Base-by-base conservation (phyloP, 139 green algal species). In the Haematococcus lacustris region DNA sequence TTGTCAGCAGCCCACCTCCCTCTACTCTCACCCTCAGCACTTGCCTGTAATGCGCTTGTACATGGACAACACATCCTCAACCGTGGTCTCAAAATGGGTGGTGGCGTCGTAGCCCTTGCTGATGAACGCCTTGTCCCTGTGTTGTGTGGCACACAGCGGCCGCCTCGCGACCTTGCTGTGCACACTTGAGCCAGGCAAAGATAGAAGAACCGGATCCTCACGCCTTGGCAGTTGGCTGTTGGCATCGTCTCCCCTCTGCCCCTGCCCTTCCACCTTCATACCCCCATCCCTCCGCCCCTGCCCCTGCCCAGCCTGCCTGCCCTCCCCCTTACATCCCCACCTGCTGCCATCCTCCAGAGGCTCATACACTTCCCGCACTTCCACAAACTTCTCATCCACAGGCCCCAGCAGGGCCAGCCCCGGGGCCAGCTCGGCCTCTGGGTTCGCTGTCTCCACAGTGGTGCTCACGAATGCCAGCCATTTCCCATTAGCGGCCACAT, bases 381-480 rank as follows among this genome's bases (percentile, higher is more conserved):
- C 79, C 3, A 97, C 80, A 85, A 99, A 98, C 85, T 94, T 92
- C 76, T 98, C 91, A 25, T 98, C 92, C 7, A 98, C 79, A 21
- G 81, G 76, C 23, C 96, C 96, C 68, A 99, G 88, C 77, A 99
- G 85, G 25, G 88, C 85, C 65, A 99, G 75, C 7, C 94, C 86
- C 23, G 86, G 72, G 32, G 78, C 77, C 65, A 91, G 80, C 80
- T 91, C 86, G 43, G 83, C 80, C 82, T 94, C 88, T 0, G 76
- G 73, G 64, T 85, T 85, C 17, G 79, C n/a, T 2, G 93, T 97
- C 80, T 98, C 94, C 47, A 98, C 91, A 4, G 85, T 95, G 26
- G 95, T 97, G 75, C 78, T 91, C 70, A 99, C 94, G 83, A 98
- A 98, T 21, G 95, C 95, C n/a, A 99, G 79, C 85, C 87, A 99